phyloP scores from a whole-genome alignment of 495 filamentous ascomycete species.

The Gamarada debralockiae region DNA sequence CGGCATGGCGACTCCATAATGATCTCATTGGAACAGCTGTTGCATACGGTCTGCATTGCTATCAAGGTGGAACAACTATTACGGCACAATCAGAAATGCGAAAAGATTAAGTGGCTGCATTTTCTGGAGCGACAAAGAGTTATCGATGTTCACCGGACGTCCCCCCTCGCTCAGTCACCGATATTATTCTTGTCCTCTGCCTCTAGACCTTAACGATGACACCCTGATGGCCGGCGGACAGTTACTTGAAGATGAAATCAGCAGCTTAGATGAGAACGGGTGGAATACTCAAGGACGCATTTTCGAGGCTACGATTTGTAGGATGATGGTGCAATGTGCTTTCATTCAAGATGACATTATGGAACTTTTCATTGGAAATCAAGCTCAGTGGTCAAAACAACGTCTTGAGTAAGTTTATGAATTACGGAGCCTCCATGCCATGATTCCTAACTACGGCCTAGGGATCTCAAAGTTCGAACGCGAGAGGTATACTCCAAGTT shows the following conservation, averaged over 20 bases:
- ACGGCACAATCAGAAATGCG: constrained; percentile 1
- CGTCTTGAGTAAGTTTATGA: too few relatives aligned
- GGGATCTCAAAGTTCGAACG: too few relatives aligned
- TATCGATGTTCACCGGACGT: constrained; percentile 13
- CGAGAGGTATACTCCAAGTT: too few relatives aligned
- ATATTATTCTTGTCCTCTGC: constrained; percentile 30
- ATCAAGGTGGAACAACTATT: constrained; percentile 1
- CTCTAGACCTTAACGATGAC: constrained; percentile 14
- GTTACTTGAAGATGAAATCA: not conserved
- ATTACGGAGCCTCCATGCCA: too few relatives aligned
- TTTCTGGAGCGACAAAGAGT: constrained; percentile 12
- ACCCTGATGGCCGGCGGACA: constrained; percentile 1
- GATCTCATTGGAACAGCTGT: constrained; percentile 41
- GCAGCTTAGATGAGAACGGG: constrained; percentile 10
- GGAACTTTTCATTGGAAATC: too few relatives aligned
- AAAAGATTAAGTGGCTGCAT: constrained; percentile 3
- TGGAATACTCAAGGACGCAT: constrained; percentile 11
- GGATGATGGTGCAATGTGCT: too few relatives aligned
- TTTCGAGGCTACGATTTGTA: constrained; percentile 3
- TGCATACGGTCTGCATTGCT: constrained; percentile 10
- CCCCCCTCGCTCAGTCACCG: constrained; percentile 14
- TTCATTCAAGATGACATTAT: too few relatives aligned
- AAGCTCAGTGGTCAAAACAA: too few relatives aligned
- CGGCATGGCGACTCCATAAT: constrained; percentile 50
- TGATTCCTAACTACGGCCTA: too few relatives aligned